phyloP scores from a whole-genome alignment of 2,329 filamentous ascomycete genomes.

The Coniochaeta sp. region DNA sequence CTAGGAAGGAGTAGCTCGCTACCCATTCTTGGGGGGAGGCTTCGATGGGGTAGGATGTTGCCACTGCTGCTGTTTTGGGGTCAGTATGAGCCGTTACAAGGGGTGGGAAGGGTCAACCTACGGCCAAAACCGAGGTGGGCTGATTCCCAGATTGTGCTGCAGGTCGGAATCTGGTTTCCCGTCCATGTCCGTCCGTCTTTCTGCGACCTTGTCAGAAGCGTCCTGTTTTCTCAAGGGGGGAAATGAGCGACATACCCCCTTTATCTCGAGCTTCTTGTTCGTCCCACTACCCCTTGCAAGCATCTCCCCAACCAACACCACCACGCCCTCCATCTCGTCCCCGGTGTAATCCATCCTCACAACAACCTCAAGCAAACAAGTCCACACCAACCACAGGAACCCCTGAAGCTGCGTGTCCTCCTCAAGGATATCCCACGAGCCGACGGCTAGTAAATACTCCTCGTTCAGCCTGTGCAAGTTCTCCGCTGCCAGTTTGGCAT shows the following conservation, averaged over 20 bases:
- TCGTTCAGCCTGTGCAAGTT: background rate
- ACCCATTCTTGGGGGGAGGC: background rate
- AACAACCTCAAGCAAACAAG: background rate
- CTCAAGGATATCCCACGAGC: background rate
- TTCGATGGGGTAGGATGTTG: background rate
- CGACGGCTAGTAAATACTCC: background rate
- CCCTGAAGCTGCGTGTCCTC: background rate
- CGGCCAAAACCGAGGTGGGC: background rate
- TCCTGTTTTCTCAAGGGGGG: background rate
- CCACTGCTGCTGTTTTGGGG: background rate
- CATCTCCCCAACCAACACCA: background rate
- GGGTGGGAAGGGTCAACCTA: background rate
- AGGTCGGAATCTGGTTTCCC: background rate
- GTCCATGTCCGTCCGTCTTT: background rate
- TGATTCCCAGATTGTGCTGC: background rate
- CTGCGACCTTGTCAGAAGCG: background rate
- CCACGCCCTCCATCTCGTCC: background rate
- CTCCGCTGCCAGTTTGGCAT: background rate
- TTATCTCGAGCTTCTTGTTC: background rate
- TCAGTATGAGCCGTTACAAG: no score
- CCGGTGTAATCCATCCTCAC: background rate
- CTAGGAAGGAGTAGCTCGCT: background rate
- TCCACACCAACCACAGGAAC: background rate
- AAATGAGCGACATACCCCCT: background rate
- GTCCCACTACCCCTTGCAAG: background rate